Evolutionary conservation across 225 moss, liverwort and hornwort genomes (phyloP), one percentile per base, ranked within the genome.

Genomic region (Bryum argenteum): DNA sequence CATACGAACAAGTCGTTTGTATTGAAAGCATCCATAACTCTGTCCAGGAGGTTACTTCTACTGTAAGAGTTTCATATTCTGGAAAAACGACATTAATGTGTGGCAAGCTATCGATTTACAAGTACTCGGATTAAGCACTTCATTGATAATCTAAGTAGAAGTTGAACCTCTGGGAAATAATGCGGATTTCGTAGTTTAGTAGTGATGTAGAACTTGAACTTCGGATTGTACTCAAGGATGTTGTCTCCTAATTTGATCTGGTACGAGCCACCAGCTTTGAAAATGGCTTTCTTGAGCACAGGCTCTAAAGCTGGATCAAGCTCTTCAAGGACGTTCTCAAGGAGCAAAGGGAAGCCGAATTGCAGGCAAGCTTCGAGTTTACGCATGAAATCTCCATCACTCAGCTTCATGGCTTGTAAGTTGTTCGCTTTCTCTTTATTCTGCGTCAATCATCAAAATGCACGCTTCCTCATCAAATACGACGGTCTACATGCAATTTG

Each of bases 171-270:
- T 2, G 94, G 94, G 77, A 89, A 89, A 68, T 90, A 94, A 72
- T 91, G 91, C 0, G 94, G 94, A 51, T 91, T 94, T 1, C 90
- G 83, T 12, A 94, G 21, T 64, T 94, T 94, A 15, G 94, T 94
- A 16, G 91, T 91, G 20, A 94, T 90, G 72, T 87, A 94, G 50
- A 94, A 82, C 61, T 78, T 84, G 7, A 94, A 91, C 44, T 94
- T 94, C 12, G 54, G 76, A 24, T 87, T 94, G 80, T 94, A 94
- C 63, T 89, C 83, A 16, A 90, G 70, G 19, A 74, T 82, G 26
- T 85, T 91, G 3, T 91, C 90, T 0, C 94, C 94, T 8, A 94
- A 78, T 17, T 87, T 84, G 70, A 94, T 91, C 72, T 91, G 94
- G 22, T 81, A 85, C 3, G 80, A 80, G 3, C 83, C 84, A 21